Base-by-base conservation (phyloP, 2,329 filamentous ascomycete genomes). In the Proliferodiscus dingleyae region DNA sequence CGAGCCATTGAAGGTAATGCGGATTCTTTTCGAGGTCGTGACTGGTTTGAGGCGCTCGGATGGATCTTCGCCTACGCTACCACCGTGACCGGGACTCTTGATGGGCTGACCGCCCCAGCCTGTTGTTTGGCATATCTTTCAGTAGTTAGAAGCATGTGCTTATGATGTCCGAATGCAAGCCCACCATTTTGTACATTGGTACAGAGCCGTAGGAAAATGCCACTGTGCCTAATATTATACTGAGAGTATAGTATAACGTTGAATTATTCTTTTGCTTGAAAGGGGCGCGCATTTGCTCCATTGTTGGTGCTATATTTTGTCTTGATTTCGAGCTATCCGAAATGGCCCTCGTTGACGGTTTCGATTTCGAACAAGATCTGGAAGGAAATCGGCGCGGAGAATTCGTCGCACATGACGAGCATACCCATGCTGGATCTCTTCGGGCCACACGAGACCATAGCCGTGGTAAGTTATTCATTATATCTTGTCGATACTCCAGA, bases 81-180 rank as follows among this genome's bases (percentile, higher is more conserved):
- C 66, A 38, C 72, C 72, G 69, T 88, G 84, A 37, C 79, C 79
- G 16, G 84, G 78, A 11, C 89, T 89, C 63, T 89, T 88, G 53
- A 96, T 80, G 24, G 91, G 91, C 64, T 95, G 89, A 32, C 91
- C 91, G 59, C 89, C 89, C 89, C 89, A 97, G 60, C 91, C 87
- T 10, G 85, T 90, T 13, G 86, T 87, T 70, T 86, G 81, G 69
- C 87, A 91, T 62, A 91, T 89, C 81, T 87, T 54, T 15, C 23
- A 29, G 37, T 21, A 28, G 29, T 59, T 41, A 55, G 51, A 24
- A 40, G 34, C 18, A 4, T 29, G 19, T 22, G 15, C 8, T 22
- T 9, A 33, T 16, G 43, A 36, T 36, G 24, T 41, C 29, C 37
- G 32, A 42, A 24, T 41, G 18, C 6, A 15, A 40, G 45, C 67